Percentiles rank a stretch among this genome's conserved stretches.
These are phyloP conservation scores for Multifurca ochricompacta DNA, from an alignment of 768 basidiomycete species.

Conservation along the genomic window DNA sequence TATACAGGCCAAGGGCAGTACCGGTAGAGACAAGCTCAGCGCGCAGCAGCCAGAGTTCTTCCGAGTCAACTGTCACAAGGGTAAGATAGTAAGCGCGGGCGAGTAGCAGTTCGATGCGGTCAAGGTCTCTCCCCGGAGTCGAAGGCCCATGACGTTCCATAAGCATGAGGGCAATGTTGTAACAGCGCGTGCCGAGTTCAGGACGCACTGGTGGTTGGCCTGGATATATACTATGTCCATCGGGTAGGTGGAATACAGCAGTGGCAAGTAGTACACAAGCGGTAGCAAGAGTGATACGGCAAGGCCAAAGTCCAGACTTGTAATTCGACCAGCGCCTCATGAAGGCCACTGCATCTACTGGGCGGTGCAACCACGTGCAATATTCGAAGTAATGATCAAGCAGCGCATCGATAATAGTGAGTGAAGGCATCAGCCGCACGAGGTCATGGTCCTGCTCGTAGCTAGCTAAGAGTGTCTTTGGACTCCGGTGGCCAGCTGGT, in stretches of 20 bases:
- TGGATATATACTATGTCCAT: constrained; percentile 14
- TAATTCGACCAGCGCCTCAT: constrained; percentile 17
- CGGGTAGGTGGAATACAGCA: constrained; percentile 18
- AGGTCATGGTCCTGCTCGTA: constrained; percentile 21
- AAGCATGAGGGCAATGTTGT: constrained; percentile 58
- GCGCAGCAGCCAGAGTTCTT: constrained; percentile 72
- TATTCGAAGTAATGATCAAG: constrained; percentile 20
- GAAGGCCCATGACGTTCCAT: constrained; percentile 51
- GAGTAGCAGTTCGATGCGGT: constrained; percentile 68
- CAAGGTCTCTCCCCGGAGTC: constrained; percentile 53
- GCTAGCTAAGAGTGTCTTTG: constrained; percentile 5
- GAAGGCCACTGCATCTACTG: constrained; percentile 14
- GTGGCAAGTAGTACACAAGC: constrained; percentile 19
- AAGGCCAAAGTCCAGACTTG: constrained; percentile 18
- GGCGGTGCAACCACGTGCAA: constrained; percentile 18
- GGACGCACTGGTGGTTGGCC: constrained; percentile 14
- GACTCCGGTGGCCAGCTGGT: neutral
- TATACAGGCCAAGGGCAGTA: constrained; percentile 78
- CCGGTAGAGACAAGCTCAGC: constrained; percentile 69
- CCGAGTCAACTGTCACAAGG: constrained; percentile 64
- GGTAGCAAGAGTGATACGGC: constrained; percentile 19
- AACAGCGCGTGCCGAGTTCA: constrained; percentile 51
- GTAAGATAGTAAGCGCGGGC: constrained; percentile 66
- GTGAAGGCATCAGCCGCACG: constrained; percentile 17
- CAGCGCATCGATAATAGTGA: constrained; percentile 16